Evolutionary conservation across 2,329 filamentous ascomycete genomes (phyloP).

Genomic region (Dothideomycetidae sp.): DNA sequence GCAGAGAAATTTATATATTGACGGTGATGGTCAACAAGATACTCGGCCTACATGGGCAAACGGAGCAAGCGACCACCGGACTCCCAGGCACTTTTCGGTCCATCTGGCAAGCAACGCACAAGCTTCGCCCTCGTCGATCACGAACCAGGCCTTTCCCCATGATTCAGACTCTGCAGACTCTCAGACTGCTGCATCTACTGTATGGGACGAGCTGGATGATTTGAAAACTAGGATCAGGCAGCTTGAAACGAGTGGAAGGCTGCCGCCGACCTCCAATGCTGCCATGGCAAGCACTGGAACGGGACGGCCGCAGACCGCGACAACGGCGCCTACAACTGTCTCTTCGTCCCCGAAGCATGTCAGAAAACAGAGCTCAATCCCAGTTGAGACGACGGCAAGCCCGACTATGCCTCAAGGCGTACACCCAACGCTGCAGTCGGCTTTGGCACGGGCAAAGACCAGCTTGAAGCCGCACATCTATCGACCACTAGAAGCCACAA

Average conservation of each 20-base stretch:
- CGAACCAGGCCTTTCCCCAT: conserved; percentile 2
- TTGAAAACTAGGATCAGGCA: conserved; percentile 85
- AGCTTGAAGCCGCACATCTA: conserved; percentile 59
- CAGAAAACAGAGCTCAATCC: conserved; percentile 30
- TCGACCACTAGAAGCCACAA: conserved; percentile 63
- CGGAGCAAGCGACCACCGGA: background rate
- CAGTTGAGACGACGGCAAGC: conserved; percentile 23
- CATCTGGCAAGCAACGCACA: conserved; percentile 2
- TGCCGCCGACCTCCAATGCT: conserved; percentile 68
- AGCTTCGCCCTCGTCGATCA: background rate
- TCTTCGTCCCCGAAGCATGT: conserved; percentile 75
- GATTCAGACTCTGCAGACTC: conserved; percentile 68
- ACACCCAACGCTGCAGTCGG: conserved; percentile 67
- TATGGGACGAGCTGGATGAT: conserved; percentile 96
- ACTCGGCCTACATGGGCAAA: background rate
- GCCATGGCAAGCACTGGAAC: conserved; percentile 59
- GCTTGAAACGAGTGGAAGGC: conserved; percentile 76
- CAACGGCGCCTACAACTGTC: conserved; percentile 78
- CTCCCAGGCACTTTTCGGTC: background rate
- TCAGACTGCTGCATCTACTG: conserved; percentile 75
- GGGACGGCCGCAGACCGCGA: conserved; percentile 79
- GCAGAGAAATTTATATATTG: conserved; percentile 2
- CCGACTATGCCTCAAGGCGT: conserved; percentile 37
- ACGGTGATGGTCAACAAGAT: conserved; percentile 1
- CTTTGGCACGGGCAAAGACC: conserved; percentile 62